Percentiles rank a stretch among this genome's conserved stretches.
Evolutionary conservation across 495 filamentous ascomycete genomes (phyloP).

Genomic region (Annulohypoxylon moriforme): DNA sequence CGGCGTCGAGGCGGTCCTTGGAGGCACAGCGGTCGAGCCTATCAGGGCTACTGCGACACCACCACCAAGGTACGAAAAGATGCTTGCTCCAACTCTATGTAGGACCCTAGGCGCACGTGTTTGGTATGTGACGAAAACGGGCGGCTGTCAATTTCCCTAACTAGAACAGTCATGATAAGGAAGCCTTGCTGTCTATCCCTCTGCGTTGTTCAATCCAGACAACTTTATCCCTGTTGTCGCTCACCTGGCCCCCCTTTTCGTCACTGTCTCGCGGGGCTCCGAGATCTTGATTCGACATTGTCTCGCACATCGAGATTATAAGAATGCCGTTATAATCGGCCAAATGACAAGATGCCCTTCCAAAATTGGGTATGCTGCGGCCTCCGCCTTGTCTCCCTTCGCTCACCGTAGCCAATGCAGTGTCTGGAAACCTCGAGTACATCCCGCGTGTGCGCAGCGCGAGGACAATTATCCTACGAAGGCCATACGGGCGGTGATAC

Average conservation of each 20-base stretch:
- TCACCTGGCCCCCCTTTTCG: slow-evolving; percentile 43
- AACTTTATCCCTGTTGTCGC: slow-evolving; percentile 29
- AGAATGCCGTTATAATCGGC: slow-evolving; percentile 42
- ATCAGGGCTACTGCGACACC: slow-evolving; percentile 42
- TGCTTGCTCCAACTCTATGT: slow-evolving; percentile 30
- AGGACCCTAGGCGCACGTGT: slow-evolving; percentile 32
- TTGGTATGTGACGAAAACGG: slow-evolving; percentile 36
- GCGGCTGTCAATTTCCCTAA: slow-evolving; percentile 30
- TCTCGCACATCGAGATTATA: slow-evolving; percentile 44
- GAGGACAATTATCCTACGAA: slow-evolving; percentile 32
- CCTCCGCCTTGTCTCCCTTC: slow-evolving; percentile 32
- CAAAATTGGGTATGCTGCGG: slow-evolving; percentile 17
- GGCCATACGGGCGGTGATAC: slow-evolving; percentile 30
- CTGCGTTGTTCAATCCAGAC: slow-evolving; percentile 42
- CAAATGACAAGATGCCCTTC: slow-evolving; percentile 33
- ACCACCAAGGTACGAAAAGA: slow-evolving; percentile 22
- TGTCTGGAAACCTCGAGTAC: slow-evolving; percentile 9
- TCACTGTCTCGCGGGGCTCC: slow-evolving; percentile 33
- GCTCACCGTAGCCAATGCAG: slow-evolving; percentile 21
- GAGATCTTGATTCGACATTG: slow-evolving; percentile 45
- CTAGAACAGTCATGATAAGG: slow-evolving; percentile 27
- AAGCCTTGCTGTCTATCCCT: slow-evolving; percentile 33
- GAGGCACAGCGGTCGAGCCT: slow-evolving; percentile 19
- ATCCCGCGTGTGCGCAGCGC: slow-evolving; percentile 27
- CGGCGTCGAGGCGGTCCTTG: slow-evolving; percentile 13